Base-by-base conservation (phyloP, 148 eudicot species). In the Pouteria glomerata region DNA sequence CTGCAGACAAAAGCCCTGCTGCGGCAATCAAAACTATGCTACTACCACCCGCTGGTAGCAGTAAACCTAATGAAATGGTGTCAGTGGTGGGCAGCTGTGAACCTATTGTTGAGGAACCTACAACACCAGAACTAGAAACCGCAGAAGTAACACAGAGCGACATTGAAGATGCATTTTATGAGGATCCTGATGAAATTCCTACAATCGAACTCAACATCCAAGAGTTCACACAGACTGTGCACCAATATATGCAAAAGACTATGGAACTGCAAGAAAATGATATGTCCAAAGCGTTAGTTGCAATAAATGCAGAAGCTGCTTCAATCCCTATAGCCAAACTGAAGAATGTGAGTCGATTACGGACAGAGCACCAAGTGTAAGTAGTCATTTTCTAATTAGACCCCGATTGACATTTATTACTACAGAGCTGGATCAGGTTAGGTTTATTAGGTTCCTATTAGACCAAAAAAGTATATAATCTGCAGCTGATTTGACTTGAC, bases 301-400 rank as follows among this genome's bases (percentile, higher is more conserved):
- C 86, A 45, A 69, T 83, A 68, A 71, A 78, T 47, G 85, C 85
- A 62, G 73, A 70, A 68, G 64, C 61, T 33, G 86, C 86, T 71
- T 86, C 89, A 18, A 78, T 81, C 42, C 86, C 89, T 35, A 68
- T 72, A n/a, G 85, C 83, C 11, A 83, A 86, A 71, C 77, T 86
- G 63, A 86, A 86, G 72, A 68, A 79, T 68, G 81, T 86, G 53
- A 81, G 77, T 60, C 85, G 89, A 41, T 76, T 86, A 35, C 75
- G 89, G 50, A 86, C 89, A 66, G 89, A 86, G 77, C 86, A 83
- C 75, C 85, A 78, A 81, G 89, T 86, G 89, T 86, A 81, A 81
- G 89, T 82, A 63, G 44, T 35, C 66, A 57, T 60, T 52, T 27
- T 67, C 59, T 3, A 26, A 41, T 26, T 8, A 60, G 50, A 71